Percentiles rank a stretch among this genome's conserved stretches.
phyloP scores from a whole-genome alignment of 129 eudicot genomes.

The Silybum marianum region DNA sequence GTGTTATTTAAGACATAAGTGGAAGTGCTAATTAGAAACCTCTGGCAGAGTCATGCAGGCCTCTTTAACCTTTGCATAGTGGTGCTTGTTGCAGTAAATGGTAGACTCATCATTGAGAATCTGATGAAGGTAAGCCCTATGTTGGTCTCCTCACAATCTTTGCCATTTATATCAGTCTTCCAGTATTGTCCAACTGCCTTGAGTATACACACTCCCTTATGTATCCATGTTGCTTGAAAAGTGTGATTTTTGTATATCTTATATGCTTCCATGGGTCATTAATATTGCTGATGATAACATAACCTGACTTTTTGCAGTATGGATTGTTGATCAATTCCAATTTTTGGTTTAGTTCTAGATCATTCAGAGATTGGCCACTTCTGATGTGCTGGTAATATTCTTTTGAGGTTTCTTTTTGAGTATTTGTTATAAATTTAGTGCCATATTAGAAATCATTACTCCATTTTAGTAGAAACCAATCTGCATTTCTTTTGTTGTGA shows the following conservation, averaged over 20 bases:
- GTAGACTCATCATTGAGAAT: conserved; percentile 93
- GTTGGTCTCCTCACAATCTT: conserved; percentile 8
- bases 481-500: not conserved
- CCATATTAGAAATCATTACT: not conserved
- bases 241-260: not conserved
- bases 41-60: conserved; percentile 92
- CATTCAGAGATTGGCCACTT: conserved; percentile 94
- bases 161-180: not conserved
- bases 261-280: not conserved
- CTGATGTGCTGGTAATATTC: conserved; percentile 84
- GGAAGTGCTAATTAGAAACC: conserved; percentile 17
- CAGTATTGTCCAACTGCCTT: not conserved
- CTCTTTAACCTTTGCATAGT: conserved; percentile 95
- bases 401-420: not conserved
- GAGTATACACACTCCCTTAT: not conserved
- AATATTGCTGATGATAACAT: conserved; percentile 20
- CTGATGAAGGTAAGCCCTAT: conserved; percentile 78
- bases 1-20: conserved; percentile 15
- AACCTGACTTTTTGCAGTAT: conserved; percentile 60
- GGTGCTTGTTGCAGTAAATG: conserved; percentile 96
- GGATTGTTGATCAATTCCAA: conserved; percentile 85
- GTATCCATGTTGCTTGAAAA: not conserved
- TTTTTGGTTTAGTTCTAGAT: conserved; percentile 89
- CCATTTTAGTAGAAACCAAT: not conserved
- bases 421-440: not conserved